Evolutionary conservation across 139 green algal genomes (phyloP), one percentile per base, ranked within the genome.

Genomic region (Micractinium sp.): DNA sequence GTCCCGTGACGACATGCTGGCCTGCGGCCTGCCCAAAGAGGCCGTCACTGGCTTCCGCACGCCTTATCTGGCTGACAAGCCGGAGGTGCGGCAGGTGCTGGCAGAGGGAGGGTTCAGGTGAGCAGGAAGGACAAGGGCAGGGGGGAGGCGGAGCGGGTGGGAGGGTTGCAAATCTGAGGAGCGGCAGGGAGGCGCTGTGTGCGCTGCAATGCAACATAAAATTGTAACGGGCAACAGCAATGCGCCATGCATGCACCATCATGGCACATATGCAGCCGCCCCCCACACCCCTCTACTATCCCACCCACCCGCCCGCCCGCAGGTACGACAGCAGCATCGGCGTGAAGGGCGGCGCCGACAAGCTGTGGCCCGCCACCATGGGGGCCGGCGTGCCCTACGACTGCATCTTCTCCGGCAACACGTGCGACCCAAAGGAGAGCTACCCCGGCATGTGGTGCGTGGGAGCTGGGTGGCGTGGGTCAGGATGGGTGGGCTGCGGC

Each of bases 81-180:
- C 89, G 1, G 76, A 80, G 15, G 56, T 90, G 38, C 85, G 89
- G 27, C 38, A 89, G 63, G 85, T 85, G 81, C 89, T 92, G 47
- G 35, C 60, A 13, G 79, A 89, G 33, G 25, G 31, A 16, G 89
- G 89, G 63, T 92, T 92, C 61, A 31, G 83, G 82, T 91, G 86
- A 66, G 88, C 39, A 20, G 73, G 31, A 36, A 36, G 29, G 3
- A 36, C 3, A 77, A 77, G 29, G 69, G 69, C 23, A 27, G 3
- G 1, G 3, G 1, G 69, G 25, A 35, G 69, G 69, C 29, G 69
- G n/a, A 16, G 27, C 22, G 25, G 13, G 25, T 35, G 69, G 69
- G 27, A 29, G 31, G 60, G 60, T 16, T 16, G 60, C 16, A 16
- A 16, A 23, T 14, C 16, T 14, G 60, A 16, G 14, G 22, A 25